These are phyloP conservation scores for Geosmithia putterillii DNA, from an alignment of 2,329 filamentous ascomycete genomes.

Conservation along the genomic window DNA sequence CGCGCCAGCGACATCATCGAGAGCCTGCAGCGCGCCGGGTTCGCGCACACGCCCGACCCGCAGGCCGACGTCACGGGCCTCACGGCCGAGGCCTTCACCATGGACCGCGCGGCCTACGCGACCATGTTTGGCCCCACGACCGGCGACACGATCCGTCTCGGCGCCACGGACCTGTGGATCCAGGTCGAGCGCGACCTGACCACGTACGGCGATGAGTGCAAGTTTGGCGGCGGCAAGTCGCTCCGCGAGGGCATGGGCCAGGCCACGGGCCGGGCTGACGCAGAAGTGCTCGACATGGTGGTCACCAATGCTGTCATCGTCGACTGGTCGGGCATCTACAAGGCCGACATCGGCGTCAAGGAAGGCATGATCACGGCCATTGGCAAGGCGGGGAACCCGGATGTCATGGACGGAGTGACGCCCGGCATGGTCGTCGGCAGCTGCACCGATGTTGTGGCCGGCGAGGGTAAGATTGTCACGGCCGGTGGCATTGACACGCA, in stretches of 20 bases:
- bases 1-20: conserved; percentile 54
- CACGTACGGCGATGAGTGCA: conserved; percentile 82
- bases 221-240: conserved; percentile 91
- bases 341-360: conserved; percentile 92
- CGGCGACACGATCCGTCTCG: conserved; percentile 73
- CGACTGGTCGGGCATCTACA: conserved; percentile 88
- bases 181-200: conserved; percentile 80
- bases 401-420: conserved; percentile 84
- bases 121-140: conserved; percentile 90
- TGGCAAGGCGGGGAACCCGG: conserved; percentile 93
- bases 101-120: conserved; percentile 69
- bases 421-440: conserved; percentile 70
- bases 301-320: conserved; percentile 83
- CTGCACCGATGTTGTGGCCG: conserved; percentile 85
- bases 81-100: conserved; percentile 46
- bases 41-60: conserved; percentile 64
- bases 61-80: conserved; percentile 31
- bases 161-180: conserved; percentile 80
- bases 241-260: conserved; percentile 93
- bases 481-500: conserved; percentile 84
- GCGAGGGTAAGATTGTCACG: conserved; percentile 81
- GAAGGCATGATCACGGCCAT: conserved; percentile 76
- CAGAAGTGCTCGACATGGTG: conserved; percentile 68
- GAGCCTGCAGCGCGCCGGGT: conserved; percentile 59
- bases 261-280: conserved; percentile 62